These are phyloP conservation scores for Coniophora puteana DNA, from an alignment of 1,284 basidiomycete genomes.

Conservation along the genomic window DNA sequence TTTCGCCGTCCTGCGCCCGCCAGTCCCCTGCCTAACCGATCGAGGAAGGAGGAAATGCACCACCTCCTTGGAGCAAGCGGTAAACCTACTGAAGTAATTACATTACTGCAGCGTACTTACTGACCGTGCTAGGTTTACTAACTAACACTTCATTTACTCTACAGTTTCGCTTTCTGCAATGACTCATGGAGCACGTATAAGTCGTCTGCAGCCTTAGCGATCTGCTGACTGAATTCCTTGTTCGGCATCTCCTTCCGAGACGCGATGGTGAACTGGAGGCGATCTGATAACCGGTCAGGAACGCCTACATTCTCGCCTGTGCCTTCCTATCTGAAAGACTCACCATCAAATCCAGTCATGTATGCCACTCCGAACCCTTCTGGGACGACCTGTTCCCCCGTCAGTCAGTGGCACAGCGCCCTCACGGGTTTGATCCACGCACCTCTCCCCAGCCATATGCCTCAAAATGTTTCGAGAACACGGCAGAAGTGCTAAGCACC, in stretches of 20 bases:
- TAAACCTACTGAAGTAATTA: no score
- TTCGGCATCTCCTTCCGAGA: slow-evolving; percentile 77
- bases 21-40: no score
- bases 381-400: slow-evolving; percentile 54
- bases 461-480: slow-evolving; percentile 78
- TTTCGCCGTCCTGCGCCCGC: no score
- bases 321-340: slow-evolving; percentile 20
- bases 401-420: neutral
- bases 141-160: no score
- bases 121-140: no score
- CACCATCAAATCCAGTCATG: slow-evolving; percentile 70
- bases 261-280: slow-evolving; percentile 78
- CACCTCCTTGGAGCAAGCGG: no score
- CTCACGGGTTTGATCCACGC: slow-evolving; percentile 10
- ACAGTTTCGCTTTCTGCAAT: no score
- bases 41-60: no score
- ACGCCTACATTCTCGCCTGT: neutral
- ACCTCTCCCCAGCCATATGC: slow-evolving; percentile 88
- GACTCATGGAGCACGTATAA: no score
- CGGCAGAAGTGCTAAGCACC: slow-evolving; percentile 82
- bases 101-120: no score
- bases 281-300: slow-evolving; percentile 40
- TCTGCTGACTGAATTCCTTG: slow-evolving; percentile 59
- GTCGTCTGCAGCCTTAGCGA: slow-evolving; percentile 64
- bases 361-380: slow-evolving; percentile 80